Base-by-base conservation (phyloP, 345 rosid species). In the Dipteronia sinensis region DNA sequence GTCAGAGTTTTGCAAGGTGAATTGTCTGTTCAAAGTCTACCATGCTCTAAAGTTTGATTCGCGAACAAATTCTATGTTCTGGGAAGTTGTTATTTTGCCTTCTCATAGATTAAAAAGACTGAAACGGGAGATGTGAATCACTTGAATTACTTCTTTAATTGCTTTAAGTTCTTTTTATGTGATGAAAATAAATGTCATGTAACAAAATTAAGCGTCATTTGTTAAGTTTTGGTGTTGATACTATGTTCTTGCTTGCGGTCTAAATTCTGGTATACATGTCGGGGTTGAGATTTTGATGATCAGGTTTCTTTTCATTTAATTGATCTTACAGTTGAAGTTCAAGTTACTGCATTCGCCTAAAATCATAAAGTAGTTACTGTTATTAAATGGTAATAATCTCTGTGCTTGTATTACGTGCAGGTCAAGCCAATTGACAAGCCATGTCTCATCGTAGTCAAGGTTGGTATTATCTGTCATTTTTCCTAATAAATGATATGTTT, bases 371-470 rank as follows among this genome's bases (percentile, higher is more conserved):
- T 53, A 38, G 58, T 40, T 38, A 16, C 42, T 31, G 67, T 22
- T 5, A 62, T 4, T 16, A 20, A 56, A 17, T 71, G 31, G 71
- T 69, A 63, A 67, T 53, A 19, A 77, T 82, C 69, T 67, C 49
- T 12, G 67, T 85, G 49, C 64, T 76, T 86, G 78, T 69, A 61
- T 79, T 49, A 23, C 19, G 3, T 84, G 85, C 91, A 95, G 99
- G 85, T 86, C 81, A 90, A 90, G 77, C 86, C 82, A 42, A 70
- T 81, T 0, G 88, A 84, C 78, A 89, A 88, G 65, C 90, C 90
- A 72, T 86, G 93, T 79, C 94, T 85, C 80, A 83, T 92, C 75
- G 81, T 88, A 74, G 83, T 81, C 46, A 89, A 76, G 98, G 99
- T 95, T 72, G 27, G 86, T 82, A 65, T 70, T 72, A 13, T 12